Conservation (phyloP, 2,329 filamentous ascomycete genomes). For the Chalara sp. region DNA sequence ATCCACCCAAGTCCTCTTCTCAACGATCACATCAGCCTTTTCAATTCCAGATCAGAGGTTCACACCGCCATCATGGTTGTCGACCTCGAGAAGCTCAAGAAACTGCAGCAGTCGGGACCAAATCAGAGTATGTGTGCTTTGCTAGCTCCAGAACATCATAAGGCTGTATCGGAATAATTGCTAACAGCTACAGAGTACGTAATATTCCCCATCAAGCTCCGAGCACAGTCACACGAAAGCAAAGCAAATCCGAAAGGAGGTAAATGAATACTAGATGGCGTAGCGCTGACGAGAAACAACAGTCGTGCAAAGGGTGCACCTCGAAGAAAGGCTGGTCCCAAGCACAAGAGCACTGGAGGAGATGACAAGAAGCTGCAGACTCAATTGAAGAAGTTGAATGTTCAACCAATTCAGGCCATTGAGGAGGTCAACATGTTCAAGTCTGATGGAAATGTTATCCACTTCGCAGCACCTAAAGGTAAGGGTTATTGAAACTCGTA, state of each 20-base stretch:
- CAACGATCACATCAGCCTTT: no score
- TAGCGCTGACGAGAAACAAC: no score
- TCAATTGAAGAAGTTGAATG: slow-evolving; percentile 97
- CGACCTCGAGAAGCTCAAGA: slow-evolving; percentile 59
- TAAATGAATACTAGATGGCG: no score
- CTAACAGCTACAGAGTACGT: slow-evolving; percentile 20
- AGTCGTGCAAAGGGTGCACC: slow-evolving; percentile 89
- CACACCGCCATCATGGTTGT: slow-evolving; percentile 39
- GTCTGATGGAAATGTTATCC: slow-evolving; percentile 98
- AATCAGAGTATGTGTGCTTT: slow-evolving; percentile 2
- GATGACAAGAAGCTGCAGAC: slow-evolving; percentile 99
- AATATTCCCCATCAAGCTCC: not conserved
- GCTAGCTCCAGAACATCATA: not conserved
- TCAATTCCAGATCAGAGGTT: no score
- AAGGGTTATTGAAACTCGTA: not conserved
- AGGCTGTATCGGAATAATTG: slow-evolving; percentile 1
- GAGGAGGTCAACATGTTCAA: slow-evolving; percentile 99
- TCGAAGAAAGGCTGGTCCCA: slow-evolving; percentile 97
- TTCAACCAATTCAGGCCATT: slow-evolving; percentile 98
- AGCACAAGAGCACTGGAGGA: slow-evolving; percentile 82
- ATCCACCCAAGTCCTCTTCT: no score
- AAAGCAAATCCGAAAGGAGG: no score
- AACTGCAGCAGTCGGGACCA: slow-evolving; percentile 58
- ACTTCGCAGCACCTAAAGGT: slow-evolving; percentile 98
- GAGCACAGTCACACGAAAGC: no score